Base-by-base conservation (phyloP, 2,329 filamentous ascomycete species). In the Clarireedia paspali region DNA sequence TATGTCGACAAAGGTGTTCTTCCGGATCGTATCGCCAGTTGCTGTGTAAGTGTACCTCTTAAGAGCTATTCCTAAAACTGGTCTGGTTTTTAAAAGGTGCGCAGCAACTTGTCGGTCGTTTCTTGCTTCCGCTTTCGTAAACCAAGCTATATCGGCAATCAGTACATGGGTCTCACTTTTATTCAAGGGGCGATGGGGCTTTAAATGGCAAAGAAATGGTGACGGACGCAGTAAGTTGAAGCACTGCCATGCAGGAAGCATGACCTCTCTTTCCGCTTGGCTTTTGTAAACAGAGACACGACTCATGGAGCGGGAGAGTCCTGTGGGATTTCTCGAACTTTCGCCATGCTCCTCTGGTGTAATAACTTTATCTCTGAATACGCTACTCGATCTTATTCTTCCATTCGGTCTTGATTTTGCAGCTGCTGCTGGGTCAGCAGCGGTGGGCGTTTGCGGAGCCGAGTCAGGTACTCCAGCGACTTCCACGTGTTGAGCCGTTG, bases 31-130 rank as follows among this genome's bases (percentile, higher is more conserved):
- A 42, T 79, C 75, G 5, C 90, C 89, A 27, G 82, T 77, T 14
- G 82, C 76, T 5, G 83, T 82, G 76, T 92, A 86, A 20, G 82
- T 84, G 68, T 97, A 99, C 59, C 94, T 82, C 69, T 97, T 97
- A 38, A 97, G 75, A 66, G 91, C 96, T 57, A 99, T 91, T 2
- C 91, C 92, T 3, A 99, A 81, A 1, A 96, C 87, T 1, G 94
- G 94, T 12, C 89, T 80, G 67, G 84, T 83, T 36, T 87, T 81
- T 34, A 88, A 87, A 66, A 97, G 95, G 67, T 96, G 91, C 52
- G 84, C 82, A n/a, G 88, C 90, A 9, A 96, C 88, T 65, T 96
- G 90, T 2, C 84, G 80, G 67, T 96, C 88, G 59, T 79, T 81
- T 26, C 73, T 78, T 6, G 81, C 79, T 15, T 77, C 76, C 55